phyloP scores from a whole-genome alignment of 2,329 filamentous ascomycete species.

The Fusarium aywerte region DNA sequence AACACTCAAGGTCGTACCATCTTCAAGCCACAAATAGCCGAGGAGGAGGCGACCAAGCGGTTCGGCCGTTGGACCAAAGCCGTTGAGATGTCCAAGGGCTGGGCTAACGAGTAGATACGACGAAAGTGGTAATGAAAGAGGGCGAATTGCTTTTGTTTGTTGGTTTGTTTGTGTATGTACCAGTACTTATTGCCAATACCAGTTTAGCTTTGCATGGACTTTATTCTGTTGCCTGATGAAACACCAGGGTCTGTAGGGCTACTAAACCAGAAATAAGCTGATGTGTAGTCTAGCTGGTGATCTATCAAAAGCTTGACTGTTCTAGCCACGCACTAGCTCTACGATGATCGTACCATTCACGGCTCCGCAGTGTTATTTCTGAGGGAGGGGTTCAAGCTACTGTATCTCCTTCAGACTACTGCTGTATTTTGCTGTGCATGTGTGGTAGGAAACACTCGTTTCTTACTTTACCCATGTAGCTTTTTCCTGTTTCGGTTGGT shows the following conservation, averaged over 20 bases:
- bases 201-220: slow-evolving; percentile 14
- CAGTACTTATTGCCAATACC: slow-evolving; percentile 2
- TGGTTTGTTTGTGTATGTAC: slow-evolving; percentile 16
- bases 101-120: slow-evolving; percentile 57
- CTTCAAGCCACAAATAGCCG: slow-evolving; percentile 74
- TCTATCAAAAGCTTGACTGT: slow-evolving; percentile 11
- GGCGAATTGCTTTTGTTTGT: slow-evolving; percentile 3
- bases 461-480: not conserved
- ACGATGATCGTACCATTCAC: slow-evolving; percentile 19
- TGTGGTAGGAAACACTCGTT: not conserved
- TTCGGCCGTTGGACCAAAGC: slow-evolving; percentile 80
- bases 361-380: slow-evolving; percentile 32
- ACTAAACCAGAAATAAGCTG: slow-evolving; percentile 22
- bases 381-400: slow-evolving; percentile 2
- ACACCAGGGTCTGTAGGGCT: not conserved
- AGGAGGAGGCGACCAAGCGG: slow-evolving; percentile 68
- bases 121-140: not conserved
- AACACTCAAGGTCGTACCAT: slow-evolving; percentile 75
- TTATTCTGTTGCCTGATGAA: slow-evolving; percentile 34
- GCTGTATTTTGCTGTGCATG: not conserved
- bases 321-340: slow-evolving; percentile 6
- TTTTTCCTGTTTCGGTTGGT: slow-evolving; percentile 7
- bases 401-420: not conserved
- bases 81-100: slow-evolving; percentile 81
- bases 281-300: slow-evolving; percentile 1